Percentiles rank a stretch among this genome's conserved stretches.
Conservation (phyloP, 164 flowering plant species). For the Santalum album region DNA sequence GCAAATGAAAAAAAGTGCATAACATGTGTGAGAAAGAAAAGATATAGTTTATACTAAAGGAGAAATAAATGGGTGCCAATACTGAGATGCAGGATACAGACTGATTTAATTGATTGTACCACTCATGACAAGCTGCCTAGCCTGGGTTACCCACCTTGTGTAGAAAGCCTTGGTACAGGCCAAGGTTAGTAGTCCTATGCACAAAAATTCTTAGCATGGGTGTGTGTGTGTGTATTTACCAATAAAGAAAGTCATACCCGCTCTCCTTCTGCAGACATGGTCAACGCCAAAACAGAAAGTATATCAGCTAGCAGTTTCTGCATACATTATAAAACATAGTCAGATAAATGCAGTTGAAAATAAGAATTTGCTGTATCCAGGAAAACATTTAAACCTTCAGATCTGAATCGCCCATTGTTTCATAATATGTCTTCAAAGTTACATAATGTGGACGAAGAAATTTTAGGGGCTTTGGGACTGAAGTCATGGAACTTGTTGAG, state of each 20-base stretch:
- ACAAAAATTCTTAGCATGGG: no score
- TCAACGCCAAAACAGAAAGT: conserved; percentile 91
- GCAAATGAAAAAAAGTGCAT: background rate
- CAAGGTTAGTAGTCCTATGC: no score
- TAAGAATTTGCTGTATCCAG: background rate
- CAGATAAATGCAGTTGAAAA: background rate
- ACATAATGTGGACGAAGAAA: conserved; percentile 96
- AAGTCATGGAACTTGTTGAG: conserved; percentile 97
- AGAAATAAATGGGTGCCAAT: no score
- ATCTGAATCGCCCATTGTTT: conserved; percentile 68
- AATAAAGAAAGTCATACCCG: conserved; percentile 75
- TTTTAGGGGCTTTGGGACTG: conserved; percentile 97
- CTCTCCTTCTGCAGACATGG: conserved; percentile 98
- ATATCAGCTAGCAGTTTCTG: conserved; percentile 92
- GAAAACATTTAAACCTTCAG: conserved; percentile 40
- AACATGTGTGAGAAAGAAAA: background rate
- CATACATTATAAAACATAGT: conserved; percentile 13
- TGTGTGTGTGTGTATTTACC: no score
- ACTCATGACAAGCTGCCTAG: no score
- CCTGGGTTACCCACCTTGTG: no score
- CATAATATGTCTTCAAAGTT: conserved; percentile 66
- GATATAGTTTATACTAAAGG: no score
- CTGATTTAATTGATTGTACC: no score
- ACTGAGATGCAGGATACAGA: no score
- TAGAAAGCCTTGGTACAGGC: no score